These are phyloP conservation scores for Phaeolepiota aurea DNA, from an alignment of 768 basidiomycete species.

Conservation along the genomic window DNA sequence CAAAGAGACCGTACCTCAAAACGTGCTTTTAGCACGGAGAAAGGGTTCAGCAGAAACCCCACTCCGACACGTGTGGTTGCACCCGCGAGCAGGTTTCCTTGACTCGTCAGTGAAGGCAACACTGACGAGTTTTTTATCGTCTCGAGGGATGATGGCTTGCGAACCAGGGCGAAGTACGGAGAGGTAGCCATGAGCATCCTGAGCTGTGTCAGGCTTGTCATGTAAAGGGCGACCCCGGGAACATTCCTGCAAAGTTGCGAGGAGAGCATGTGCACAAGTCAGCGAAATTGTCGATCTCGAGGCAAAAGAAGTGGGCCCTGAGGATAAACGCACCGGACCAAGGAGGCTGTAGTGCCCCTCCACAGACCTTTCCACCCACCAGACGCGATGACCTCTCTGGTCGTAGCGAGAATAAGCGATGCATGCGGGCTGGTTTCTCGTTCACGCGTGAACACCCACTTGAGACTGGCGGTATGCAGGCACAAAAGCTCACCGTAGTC, in stretches of 20 bases:
- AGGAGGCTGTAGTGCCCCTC: constrained; percentile 80
- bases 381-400: constrained; percentile 47
- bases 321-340: constrained; percentile 46
- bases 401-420: constrained; percentile 37
- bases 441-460: constrained; percentile 8
- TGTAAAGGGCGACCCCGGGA: constrained; percentile 89
- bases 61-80: constrained; percentile 74
- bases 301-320: not conserved
- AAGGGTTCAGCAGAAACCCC: constrained; percentile 82
- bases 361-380: constrained; percentile 73
- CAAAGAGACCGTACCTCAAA: constrained; percentile 58
- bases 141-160: constrained; percentile 11
- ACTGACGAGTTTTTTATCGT: constrained; percentile 33
- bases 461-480: too few species aligned
- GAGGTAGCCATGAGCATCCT: constrained; percentile 69
- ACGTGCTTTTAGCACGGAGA: constrained; percentile 86
- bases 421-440: constrained; percentile 19
- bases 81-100: constrained; percentile 83
- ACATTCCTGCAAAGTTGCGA: constrained; percentile 54
- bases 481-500: constrained; percentile 23
- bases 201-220: constrained; percentile 78
- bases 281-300: too few species aligned
- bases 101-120: constrained; percentile 60
- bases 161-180: constrained; percentile 50
- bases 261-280: not conserved